Base-by-base conservation (phyloP, 2,329 filamentous ascomycete species). In the Fusarium coffeatum region DNA sequence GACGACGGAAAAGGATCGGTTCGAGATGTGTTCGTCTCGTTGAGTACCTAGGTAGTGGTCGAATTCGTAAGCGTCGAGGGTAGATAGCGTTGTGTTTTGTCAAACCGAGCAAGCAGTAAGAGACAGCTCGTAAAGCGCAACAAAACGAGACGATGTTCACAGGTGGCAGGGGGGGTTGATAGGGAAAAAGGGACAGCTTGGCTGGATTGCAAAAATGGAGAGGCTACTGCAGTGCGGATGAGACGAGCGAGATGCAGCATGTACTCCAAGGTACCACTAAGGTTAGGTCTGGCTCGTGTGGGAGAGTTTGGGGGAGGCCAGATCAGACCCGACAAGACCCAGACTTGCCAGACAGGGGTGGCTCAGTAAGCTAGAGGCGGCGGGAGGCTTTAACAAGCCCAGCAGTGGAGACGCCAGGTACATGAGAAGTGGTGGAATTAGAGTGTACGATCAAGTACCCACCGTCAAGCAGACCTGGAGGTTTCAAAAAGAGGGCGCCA, bases 161-260 rank as follows among this genome's bases (percentile, higher is more conserved):
- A 65, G 60, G 63, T 60, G 25, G 69, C 59, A 68, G 42, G 42
- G 58, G 64, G 66, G 68, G 37, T 50, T 59, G 55, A 34, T 59
- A 62, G 28, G 37, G 47, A 56, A 41, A 67, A 74, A 72, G 72
- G 72, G 72, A 74, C 72, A 74, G 64, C 69, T 74, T 74, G 72
- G 71, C 72, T 73, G 72, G 58, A 63, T 71, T 72, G 68, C 50
- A 62, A 68, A 66, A 56, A 69, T 60, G 68, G 64, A 60, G 60
- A 68, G 65, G 70, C 62, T 59, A 60, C 58, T 61, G 61, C 59
- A 66, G 62, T 58, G 59, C 63, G 55, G 25, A 55, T 45, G 64
- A 57, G 68, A 66, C 58, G 66, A 58, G 61, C 58, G 66, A 65
- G 43, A 57, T 64, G 34, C 43, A 60, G 27, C 48, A 23, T 32